Base-by-base conservation (phyloP, 352 stramenopile genomes). In the Pythium biforme region DNA sequence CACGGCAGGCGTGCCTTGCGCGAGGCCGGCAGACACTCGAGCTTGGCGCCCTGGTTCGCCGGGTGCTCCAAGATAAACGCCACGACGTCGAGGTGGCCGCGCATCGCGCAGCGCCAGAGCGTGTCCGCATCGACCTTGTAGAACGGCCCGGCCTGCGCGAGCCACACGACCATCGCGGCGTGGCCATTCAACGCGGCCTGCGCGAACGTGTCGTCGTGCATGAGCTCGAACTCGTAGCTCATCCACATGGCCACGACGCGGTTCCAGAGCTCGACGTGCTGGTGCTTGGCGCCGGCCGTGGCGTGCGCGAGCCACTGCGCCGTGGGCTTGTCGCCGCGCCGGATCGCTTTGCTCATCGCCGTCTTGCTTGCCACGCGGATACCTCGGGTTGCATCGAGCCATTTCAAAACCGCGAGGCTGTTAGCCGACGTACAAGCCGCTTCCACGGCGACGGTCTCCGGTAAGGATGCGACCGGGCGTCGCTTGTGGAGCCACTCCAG, bases 181-280 rank as follows among this genome's bases (percentile, higher is more conserved):
- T 62, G 55, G 27, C 46, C 55, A 8, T 55, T 41, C 0, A 62
- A 31, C 33, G 55, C 55, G 4, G 55, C 55, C 12, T 43, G 39
- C 41, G 55, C 14, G 31, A 62, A 46, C 41, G 55, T 62, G n/a
- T 53, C 55, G 43, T 53, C 29, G 41, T 62, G 55, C 55, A 49
- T 52, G 39, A 62, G 55, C 43, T 22, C 27, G 23, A 62, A 62
- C 55, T 62, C 43, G 41, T 62, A 62, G 27, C 55, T 62, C 40
- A 62, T 41, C 55, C 55, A 62, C 17, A 22, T 34, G 2, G 55
- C 40, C 26, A 62, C 43, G 12, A 62, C 43, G 39, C 55, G 43
- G 55, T 62, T 62, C 55, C 55, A 62, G 25, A 52, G 19, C 27
- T 62, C 43, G n/a, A 45, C n/a, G 29, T 62, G 39, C 43, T 53